Evolutionary conservation across 2,329 filamentous ascomycete species (phyloP).

Genomic region (Blastomyces percursus): DNA sequence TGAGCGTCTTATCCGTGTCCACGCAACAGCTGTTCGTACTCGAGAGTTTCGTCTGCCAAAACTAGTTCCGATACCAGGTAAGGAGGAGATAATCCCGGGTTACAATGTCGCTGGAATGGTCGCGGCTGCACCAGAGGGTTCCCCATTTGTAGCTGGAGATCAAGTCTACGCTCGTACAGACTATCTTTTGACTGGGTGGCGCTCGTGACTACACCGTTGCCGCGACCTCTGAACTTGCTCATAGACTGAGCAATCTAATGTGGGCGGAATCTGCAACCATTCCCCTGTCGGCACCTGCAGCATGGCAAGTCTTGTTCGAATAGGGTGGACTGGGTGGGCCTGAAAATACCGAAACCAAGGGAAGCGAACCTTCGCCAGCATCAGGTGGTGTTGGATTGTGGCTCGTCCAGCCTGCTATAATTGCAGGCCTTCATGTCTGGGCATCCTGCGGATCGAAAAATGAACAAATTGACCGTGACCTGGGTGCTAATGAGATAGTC

Average conservation of each 20-base stretch:
- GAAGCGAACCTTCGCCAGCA: slow-evolving; percentile 35
- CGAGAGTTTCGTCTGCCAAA: slow-evolving; percentile 37
- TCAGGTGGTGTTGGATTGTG: slow-evolving; percentile 38
- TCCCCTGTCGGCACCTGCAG: slow-evolving; percentile 34
- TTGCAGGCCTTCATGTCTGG: slow-evolving; percentile 32
- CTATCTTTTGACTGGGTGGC: slow-evolving; percentile 27
- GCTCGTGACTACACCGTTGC: slow-evolving; percentile 30
- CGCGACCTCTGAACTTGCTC: slow-evolving; percentile 28
- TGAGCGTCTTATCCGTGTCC: slow-evolving; percentile 33
- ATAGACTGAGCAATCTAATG: slow-evolving; percentile 25
- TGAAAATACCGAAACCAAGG: slow-evolving; percentile 16
- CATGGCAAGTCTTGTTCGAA: slow-evolving; percentile 37
- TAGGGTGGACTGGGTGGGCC: slow-evolving; percentile 20
- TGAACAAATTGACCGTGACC: slow-evolving; percentile 27
- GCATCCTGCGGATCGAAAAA: slow-evolving; percentile 32
- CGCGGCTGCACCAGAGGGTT: slow-evolving; percentile 24
- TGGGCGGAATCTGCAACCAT: slow-evolving; percentile 31
- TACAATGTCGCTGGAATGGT: slow-evolving; percentile 35
- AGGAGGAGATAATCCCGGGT: slow-evolving; percentile 28
- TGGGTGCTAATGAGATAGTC: slow-evolving; percentile 35
- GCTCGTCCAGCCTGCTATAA: slow-evolving; percentile 22
- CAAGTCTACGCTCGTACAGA: slow-evolving; percentile 31
- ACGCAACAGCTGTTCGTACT: slow-evolving; percentile 31
- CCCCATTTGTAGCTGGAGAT: slow-evolving; percentile 31
- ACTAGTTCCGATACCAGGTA: slow-evolving; percentile 18